Evolutionary conservation across 2,329 filamentous ascomycete genomes (phyloP), one percentile per base, ranked within the genome.

Genomic region (Ophiosphaerella narmari): DNA sequence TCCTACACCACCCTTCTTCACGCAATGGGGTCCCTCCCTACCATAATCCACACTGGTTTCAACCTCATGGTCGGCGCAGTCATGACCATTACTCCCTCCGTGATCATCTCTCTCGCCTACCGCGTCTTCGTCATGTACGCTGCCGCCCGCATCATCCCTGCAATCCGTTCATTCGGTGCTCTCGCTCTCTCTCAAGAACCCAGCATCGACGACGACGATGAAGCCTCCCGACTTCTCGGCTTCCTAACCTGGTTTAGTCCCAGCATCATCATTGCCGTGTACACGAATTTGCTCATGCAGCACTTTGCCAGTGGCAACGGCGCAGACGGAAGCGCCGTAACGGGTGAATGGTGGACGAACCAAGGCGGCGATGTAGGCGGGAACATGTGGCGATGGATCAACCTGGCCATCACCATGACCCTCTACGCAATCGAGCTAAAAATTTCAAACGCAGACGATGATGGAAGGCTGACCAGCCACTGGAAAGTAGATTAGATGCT

Each of bases 51-150:
- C 72, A 92, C 90, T 0, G 88, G 87, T 0, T 87, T 96, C 65
- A 90, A 87, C 56, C 90, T 97, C 65, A 84, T 97, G 60, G 86
- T 92, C 50, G 92, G 93, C 9, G 94, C 94, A 18, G 89, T 97
- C 70, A 91, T 94, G 74, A 96, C 93, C 36, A 94, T 97, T 61
- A 97, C 93, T 0, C 91, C 94, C 0, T 96, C 91, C 1, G 92
- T 97, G 55, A 89, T 99, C 75, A 96, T 97, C 59, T 97, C 92
- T 1, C 84, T 99, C 37, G 86, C 90, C 26, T 99, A 97, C 74
- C 89, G 94, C 43, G 87, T 96, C 35, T 89, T 96, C 59, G 94
- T 97, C 46, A 91, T 97, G 71, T 97, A 97, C 75, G 91, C 91
- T 50, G 92, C 92, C 18, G 96, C 92, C 5, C 87, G 93, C 49